Evolutionary conservation across 1,139 yeast species (phyloP).

Genomic region (Pichia inconspicua): DNA sequence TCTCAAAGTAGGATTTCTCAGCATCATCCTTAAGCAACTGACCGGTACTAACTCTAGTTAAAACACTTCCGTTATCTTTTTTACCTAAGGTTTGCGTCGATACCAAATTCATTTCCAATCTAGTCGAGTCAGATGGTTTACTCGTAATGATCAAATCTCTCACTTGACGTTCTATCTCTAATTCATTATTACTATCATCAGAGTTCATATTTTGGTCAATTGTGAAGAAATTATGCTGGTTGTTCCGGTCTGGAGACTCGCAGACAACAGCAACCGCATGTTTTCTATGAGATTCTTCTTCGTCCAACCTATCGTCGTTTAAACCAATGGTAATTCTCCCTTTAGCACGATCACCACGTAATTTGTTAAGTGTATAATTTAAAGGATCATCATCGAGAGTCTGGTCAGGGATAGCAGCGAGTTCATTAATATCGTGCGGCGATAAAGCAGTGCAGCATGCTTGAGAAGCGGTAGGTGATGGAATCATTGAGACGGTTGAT

Average conservation of each 20-base stretch:
- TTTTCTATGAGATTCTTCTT: constrained; percentile 14
- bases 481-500: constrained; percentile 21
- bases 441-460: constrained; percentile 55
- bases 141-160: constrained; percentile 24
- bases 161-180: constrained; percentile 25
- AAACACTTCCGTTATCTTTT: constrained; percentile 8
- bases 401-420: constrained; percentile 79
- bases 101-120: constrained; percentile 13
- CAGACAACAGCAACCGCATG: constrained; percentile 17
- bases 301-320: constrained; percentile 11
- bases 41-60: constrained; percentile 14
- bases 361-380: constrained; percentile 62
- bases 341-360: constrained; percentile 51
- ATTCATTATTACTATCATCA: neutral
- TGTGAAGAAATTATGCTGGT: neutral
- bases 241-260: constrained; percentile 10
- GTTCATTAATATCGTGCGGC: constrained; percentile 53
- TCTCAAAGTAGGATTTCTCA: constrained; percentile 22
- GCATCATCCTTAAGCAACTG: constrained; percentile 12
- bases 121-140: constrained; percentile 10
- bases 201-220: neutral
- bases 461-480: constrained; percentile 25
- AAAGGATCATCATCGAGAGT: constrained; percentile 62
- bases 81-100: constrained; percentile 1
- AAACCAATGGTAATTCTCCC: constrained; percentile 18